Conservation (phyloP, 257 asterid species). For the Solanum virginianum region DNA sequence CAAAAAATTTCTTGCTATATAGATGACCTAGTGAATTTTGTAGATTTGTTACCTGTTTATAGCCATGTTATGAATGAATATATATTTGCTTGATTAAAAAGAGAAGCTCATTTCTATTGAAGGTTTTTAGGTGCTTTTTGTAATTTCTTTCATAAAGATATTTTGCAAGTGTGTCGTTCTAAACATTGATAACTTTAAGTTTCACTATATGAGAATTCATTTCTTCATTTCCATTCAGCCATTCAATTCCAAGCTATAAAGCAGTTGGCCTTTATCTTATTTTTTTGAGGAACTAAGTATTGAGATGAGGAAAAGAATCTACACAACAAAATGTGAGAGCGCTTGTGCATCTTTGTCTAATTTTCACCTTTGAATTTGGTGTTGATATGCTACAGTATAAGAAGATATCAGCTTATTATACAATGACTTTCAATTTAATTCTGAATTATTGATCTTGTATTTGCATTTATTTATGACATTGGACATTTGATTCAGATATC, state of each 20-base stretch:
- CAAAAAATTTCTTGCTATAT: too few species aligned
- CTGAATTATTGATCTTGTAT: conserved; percentile 17
- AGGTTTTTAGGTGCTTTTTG: not conserved
- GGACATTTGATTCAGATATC: conserved; percentile 57
- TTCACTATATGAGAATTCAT: not conserved
- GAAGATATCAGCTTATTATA: not conserved
- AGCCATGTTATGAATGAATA: too few species aligned
- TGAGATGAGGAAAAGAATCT: not conserved
- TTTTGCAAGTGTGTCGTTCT: not conserved
- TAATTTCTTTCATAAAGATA: not conserved
- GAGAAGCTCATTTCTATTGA: not conserved
- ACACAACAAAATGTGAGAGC: not conserved
- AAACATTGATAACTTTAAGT: not conserved
- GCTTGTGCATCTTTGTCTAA: not conserved
- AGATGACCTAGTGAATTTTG: too few species aligned
- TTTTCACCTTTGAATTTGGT: not conserved
- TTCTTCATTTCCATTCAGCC: not conserved
- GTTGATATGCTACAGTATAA: not conserved
- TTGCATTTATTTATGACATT: conserved; percentile 33
- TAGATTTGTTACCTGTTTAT: too few species aligned
- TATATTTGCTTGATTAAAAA: too few species aligned
- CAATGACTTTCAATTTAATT: not conserved
- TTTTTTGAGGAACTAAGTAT: not conserved
- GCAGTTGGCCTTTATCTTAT: not conserved
- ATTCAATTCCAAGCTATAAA: not conserved